Evolutionary conservation across 2,329 filamentous ascomycete species (phyloP).

Genomic region (Cytospora mali): DNA sequence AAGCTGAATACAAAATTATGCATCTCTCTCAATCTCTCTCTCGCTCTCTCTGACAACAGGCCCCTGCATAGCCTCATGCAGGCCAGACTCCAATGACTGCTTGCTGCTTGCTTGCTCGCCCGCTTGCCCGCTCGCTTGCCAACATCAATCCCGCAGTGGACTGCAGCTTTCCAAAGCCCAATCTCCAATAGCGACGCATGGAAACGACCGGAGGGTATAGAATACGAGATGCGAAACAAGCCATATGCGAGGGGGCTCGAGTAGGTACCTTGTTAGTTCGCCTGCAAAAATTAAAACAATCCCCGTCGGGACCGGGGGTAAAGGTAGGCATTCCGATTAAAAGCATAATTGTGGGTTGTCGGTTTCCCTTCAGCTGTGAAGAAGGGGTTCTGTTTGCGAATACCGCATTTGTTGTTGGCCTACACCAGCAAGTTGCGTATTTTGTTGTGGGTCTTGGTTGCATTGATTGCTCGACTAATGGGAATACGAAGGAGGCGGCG

Average conservation of each 20-base stretch:
- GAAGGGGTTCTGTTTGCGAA: constrained; percentile 14
- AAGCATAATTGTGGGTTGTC: constrained; percentile 16
- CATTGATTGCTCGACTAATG: constrained; percentile 18
- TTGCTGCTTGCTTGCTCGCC: neutral
- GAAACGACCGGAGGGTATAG: constrained; percentile 20
- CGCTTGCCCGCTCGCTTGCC: neutral
- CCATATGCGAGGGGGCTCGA: neutral
- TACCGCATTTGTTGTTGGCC: neutral
- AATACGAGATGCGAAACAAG: neutral
- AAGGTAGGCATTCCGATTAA: constrained; percentile 24
- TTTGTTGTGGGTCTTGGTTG: constrained; percentile 9
- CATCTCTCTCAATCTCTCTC: neutral
- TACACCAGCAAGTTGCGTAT: constrained; percentile 4
- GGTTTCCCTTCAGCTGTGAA: constrained; percentile 17
- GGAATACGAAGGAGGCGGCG: constrained; percentile 1
- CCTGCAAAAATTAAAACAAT: neutral
- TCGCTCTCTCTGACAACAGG: neutral
- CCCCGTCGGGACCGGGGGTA: constrained; percentile 11
- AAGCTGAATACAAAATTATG: constrained; percentile 6
- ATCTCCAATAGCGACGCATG: constrained; percentile 4
- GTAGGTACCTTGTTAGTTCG: neutral
- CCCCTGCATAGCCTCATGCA: neutral
- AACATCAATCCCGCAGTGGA: neutral
- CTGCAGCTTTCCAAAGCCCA: constrained; percentile 3
- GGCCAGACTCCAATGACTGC: neutral